phyloP scores from a whole-genome alignment of 768 basidiomycete genomes.

The Russula emetica region DNA sequence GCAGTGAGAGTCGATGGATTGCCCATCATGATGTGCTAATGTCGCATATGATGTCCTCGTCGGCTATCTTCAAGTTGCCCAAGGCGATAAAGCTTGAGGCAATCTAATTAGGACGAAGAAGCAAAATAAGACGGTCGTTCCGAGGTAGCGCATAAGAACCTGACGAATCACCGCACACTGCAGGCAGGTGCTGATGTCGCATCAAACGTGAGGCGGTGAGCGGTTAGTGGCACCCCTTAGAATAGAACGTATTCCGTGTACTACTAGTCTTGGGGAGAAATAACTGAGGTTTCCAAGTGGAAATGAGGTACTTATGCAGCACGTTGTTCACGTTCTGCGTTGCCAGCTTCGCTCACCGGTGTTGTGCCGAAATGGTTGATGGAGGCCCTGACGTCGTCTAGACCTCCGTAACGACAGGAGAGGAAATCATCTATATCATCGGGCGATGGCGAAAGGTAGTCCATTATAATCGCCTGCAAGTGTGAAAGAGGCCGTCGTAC shows the following conservation, averaged over 20 bases:
- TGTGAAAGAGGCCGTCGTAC: not conserved
- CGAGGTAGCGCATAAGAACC: not conserved
- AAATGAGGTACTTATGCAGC: constrained; percentile 50
- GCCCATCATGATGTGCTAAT: not conserved
- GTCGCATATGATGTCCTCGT: not conserved
- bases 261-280: too few relatives aligned
- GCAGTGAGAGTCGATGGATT: not conserved
- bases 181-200: not conserved
- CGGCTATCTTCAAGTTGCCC: not conserved
- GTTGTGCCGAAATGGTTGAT: constrained; percentile 52
- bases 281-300: too few relatives aligned
- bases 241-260: too few relatives aligned
- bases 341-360: constrained; percentile 48
- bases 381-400: constrained; percentile 70
- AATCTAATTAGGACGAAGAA: not conserved
- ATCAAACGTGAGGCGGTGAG: not conserved
- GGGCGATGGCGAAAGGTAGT: constrained; percentile 25
- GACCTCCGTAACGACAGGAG: constrained; percentile 84
- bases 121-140: not conserved
- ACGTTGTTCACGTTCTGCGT: constrained; percentile 75
- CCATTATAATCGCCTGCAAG: not conserved
- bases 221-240: not conserved
- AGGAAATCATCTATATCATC: constrained; percentile 72
- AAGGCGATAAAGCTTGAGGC: not conserved
- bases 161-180: not conserved